Percentiles rank a stretch among this genome's conserved stretches.
These are phyloP conservation scores for Knoxia roxburghii DNA, from an alignment of 257 asterid species.

Conservation along the genomic window DNA sequence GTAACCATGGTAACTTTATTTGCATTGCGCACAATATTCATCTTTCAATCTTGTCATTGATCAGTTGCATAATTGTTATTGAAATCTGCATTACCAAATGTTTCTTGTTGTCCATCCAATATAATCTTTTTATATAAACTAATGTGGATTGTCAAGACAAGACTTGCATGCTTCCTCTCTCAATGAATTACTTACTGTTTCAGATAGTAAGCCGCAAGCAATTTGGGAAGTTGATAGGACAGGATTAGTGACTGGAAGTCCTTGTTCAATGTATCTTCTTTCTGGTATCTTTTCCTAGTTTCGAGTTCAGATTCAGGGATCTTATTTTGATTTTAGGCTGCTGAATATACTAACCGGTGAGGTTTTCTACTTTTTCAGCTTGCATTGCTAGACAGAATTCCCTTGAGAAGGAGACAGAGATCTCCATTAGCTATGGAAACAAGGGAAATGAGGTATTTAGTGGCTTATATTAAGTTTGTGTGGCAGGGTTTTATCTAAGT, in stretches of 20 bases:
- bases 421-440: slow-evolving; percentile 86
- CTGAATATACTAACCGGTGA: slow-evolving; percentile 13
- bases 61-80: neutral
- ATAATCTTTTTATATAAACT: neutral
- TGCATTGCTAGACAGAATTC: slow-evolving; percentile 47
- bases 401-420: slow-evolving; percentile 52
- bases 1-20: slow-evolving; percentile 81
- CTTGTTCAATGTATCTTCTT: slow-evolving; percentile 83
- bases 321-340: slow-evolving; percentile 5
- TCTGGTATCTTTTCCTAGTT: slow-evolving; percentile 43
- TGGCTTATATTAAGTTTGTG: neutral
- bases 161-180: slow-evolving; percentile 3
- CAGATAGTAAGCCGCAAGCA: slow-evolving; percentile 67
- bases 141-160: neutral
- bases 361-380: slow-evolving; percentile 17
- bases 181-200: slow-evolving; percentile 18
- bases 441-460: slow-evolving; percentile 91
- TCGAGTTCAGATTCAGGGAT: slow-evolving; percentile 1
- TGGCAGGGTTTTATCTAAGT: neutral
- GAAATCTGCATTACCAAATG: neutral
- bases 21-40: neutral
- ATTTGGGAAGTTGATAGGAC: slow-evolving; percentile 91
- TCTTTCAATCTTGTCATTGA: neutral
- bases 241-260: slow-evolving; percentile 62
- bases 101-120: neutral